Evolutionary conservation across 306 rosid genomes (phyloP).

Genomic region (Pyrus pyrifolia): DNA sequence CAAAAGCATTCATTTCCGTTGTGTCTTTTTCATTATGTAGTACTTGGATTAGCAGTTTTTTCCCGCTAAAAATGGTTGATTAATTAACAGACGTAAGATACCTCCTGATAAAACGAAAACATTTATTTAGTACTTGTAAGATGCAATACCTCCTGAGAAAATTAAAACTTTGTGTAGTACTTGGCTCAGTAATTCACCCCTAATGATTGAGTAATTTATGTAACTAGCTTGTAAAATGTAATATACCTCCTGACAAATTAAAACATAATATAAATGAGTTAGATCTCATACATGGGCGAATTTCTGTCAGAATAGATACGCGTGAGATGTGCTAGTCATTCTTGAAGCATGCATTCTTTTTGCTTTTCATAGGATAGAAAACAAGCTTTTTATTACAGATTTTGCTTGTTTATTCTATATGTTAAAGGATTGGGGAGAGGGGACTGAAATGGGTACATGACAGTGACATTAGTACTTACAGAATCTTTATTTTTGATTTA

Average conservation of each 20-base stretch:
- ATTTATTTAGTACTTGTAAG: not conserved
- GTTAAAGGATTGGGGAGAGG: conserved; percentile 11
- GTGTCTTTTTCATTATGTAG: not conserved
- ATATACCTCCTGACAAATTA: not conserved
- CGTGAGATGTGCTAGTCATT: not conserved
- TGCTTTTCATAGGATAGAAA: conserved; percentile 3
- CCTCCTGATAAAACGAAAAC: not conserved
- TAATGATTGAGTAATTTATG: not conserved
- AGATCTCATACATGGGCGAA: not conserved
- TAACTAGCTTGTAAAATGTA: not conserved
- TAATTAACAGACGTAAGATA: not conserved
- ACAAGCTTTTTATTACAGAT: conserved; percentile 4
- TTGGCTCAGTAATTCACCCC: not conserved
- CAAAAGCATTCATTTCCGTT: not conserved
- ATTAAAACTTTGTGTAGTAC: not conserved
- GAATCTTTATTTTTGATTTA: conserved; percentile 21
- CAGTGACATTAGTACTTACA: conserved; percentile 8
- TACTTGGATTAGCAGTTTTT: not conserved
- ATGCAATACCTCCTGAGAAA: not conserved
- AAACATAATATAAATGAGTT: not conserved
- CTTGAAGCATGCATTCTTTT: not conserved
- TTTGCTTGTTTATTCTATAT: conserved; percentile 10
- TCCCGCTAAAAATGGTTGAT: not conserved
- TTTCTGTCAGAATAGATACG: not conserved
- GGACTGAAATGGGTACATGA: not conserved